Evolutionary conservation across 2,329 filamentous ascomycete genomes (phyloP), one percentile per base, ranked within the genome.

Genomic region (Clonostachys rosea): DNA sequence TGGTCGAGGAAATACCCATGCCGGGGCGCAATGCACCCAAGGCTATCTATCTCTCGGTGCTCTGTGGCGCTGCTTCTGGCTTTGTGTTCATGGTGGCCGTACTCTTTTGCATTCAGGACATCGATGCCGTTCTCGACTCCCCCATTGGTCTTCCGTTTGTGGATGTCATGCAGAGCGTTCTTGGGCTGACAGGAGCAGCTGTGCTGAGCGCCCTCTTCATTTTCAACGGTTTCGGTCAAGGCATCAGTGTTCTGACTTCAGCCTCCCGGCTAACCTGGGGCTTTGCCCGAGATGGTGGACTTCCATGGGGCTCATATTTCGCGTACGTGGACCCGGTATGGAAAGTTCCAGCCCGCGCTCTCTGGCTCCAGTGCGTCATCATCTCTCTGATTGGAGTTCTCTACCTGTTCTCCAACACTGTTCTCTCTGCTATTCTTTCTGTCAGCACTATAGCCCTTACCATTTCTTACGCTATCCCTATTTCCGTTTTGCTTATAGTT

Each of bases 401-500:
- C 0, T 80, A 80, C 52, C 68, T 76, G 1, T 80, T 79, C 48
- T 68, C 77, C 41, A 69, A 68, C 43, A 76, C 76, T 0, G 76
- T 79, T 0, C 67, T 81, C 12, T 64, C 74, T 39, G 76, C 77
- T 14, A 74, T 80, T 43, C 61, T 79, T 17, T 75, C 73, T 51
- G 76, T 79, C 50, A 77, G 75, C 62, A 79, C 76, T 11, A 79
- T 80, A 47, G 75, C 76, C 2, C 64, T 80, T 2, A 80, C 76
- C 3, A 67, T 80, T 4, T 80, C 65, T 0, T 68, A 68, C 42
- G 65, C 58, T 33, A 63, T 80, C 58, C 76, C 77, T 5, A 79
- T 81, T 40, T 24, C 69, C 2, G 66, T 66, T 0, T 63, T 81
- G 1, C 61, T 79, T 17, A 46, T 70, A 4, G 69, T 68, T 5